These are phyloP conservation scores for Lecanicillium sp. DNA, from an alignment of 2,329 filamentous ascomycete genomes.

Conservation along the genomic window DNA sequence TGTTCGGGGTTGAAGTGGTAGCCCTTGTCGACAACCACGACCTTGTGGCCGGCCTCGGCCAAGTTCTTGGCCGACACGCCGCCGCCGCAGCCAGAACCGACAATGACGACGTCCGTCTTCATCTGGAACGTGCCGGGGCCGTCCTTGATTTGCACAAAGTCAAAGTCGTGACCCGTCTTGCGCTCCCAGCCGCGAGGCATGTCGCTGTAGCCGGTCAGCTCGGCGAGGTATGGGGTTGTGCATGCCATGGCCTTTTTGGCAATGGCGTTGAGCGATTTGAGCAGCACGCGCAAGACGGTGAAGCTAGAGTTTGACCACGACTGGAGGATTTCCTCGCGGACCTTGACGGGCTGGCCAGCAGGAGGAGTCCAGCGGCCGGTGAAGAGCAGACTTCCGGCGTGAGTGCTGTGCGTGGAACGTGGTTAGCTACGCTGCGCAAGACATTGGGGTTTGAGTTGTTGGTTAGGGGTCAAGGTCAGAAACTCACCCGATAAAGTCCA, in stretches of 20 bases:
- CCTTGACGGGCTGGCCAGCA: conserved; percentile 49
- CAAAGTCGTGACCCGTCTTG: conserved; percentile 45
- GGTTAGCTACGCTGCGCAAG: neutral
- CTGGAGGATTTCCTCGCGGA: conserved; percentile 55
- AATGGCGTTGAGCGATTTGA: conserved; percentile 47
- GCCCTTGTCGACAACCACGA: conserved; percentile 76
- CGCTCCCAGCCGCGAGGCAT: conserved; percentile 43
- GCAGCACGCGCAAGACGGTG: conserved; percentile 44
- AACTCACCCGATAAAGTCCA: conserved; percentile 37
- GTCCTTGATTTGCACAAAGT: conserved; percentile 51
- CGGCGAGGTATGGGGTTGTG: conserved; percentile 45
- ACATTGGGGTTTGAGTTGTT: too few relatives aligned
- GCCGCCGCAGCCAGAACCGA: conserved; percentile 83
- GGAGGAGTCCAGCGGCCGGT: conserved; percentile 61
- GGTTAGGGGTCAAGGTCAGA: conserved; percentile 8
- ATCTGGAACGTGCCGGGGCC: conserved; percentile 45
- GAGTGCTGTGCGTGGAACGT: conserved; percentile 40
- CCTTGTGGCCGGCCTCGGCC: conserved; percentile 64
- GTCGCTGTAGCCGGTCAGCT: conserved; percentile 50
- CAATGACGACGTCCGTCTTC: conserved; percentile 74
- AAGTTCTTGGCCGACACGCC: conserved; percentile 75
- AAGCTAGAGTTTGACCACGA: conserved; percentile 54
- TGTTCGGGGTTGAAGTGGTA: conserved; percentile 67
- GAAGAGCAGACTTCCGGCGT: conserved; percentile 54
- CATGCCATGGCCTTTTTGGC: conserved; percentile 48